A percentile compares a stretch with the other conserved stretches of the same genome.
These are phyloP conservation scores for Hymenoscyphus repandus DNA, from an alignment of 2,329 filamentous ascomycete genomes.

Conservation along the genomic window DNA sequence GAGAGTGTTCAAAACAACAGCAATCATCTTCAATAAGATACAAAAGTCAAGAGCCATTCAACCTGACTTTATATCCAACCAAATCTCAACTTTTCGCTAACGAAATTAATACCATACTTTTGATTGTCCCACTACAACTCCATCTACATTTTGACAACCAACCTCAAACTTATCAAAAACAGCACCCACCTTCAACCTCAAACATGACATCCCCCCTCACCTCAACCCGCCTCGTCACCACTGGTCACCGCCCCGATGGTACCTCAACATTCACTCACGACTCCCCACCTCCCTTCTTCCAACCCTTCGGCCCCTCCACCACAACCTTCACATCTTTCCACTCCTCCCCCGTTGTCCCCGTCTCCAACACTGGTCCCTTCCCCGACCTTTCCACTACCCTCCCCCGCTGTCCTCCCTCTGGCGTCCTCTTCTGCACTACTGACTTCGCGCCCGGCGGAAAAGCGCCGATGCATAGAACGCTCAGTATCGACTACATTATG, in stretches of 20 bases:
- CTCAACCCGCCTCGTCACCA: conserved; percentile 29
- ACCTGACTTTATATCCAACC: too few species aligned
- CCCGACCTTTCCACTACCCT: not conserved
- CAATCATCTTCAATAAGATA: too few species aligned
- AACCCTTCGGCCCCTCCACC: conserved; percentile 31
- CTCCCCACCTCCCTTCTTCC: conserved; percentile 22
- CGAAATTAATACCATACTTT: too few species aligned
- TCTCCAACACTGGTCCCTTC: conserved; percentile 21
- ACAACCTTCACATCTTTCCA: conserved; percentile 32
- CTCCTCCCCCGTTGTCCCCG: conserved; percentile 28
- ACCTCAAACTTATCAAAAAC: too few species aligned
- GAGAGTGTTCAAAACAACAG: too few species aligned
- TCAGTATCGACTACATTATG: conserved; percentile 37
- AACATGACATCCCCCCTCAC: conserved; percentile 2
- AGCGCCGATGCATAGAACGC: conserved; percentile 39
- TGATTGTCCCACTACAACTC: too few species aligned
- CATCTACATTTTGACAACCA: too few species aligned
- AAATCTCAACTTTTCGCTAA: too few species aligned
- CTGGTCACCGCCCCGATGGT: conserved; percentile 29
- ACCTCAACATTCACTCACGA: conserved; percentile 32
- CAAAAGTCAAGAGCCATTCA: too few species aligned
- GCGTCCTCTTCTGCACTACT: conserved; percentile 31
- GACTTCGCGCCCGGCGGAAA: conserved; percentile 10
- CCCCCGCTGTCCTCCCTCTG: conserved; percentile 33
- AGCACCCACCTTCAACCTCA: not conserved